Evolutionary conservation across 2,329 filamentous ascomycete species (phyloP), one percentile per base, ranked within the genome.

Genomic region (Chalara sp.): DNA sequence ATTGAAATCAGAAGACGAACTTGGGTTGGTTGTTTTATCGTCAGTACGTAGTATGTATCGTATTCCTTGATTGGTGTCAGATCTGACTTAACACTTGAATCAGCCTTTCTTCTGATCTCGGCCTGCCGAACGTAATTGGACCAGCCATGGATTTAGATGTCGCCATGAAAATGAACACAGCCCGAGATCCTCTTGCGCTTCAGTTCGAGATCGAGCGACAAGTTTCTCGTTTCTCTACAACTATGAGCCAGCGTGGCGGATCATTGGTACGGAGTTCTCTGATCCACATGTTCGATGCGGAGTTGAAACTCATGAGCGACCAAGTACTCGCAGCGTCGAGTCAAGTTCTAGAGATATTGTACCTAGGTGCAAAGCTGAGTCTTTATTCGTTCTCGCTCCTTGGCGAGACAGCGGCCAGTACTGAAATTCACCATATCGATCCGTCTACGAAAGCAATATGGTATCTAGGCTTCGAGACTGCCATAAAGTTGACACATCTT

Each of bases 171-270:
- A 8, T 41, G 21, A 6, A 28, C 6, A 28, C 33, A 6, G n/a
- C 46, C 21, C 21, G 11, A 40, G 46, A 48, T 31, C 46, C 46
- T 29, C 30, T 48, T 11, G 28, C 32, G 10, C 30, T 48, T 21
- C 46, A 48, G 31, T 48, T 48, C 46, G 46, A 48, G 37, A 48
- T 48, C n/a, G 46, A 48, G 35, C 21, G 46, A 3, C 33, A 48
- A 8, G 46, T 48, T 8, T 33, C 46, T n/a, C 32, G 46, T 4
- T 41, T 48, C n/a, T 41, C 46, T n/a, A 30, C 46, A 41, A 39
- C 46, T 6, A 31, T 48, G 37, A 48, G 37, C 29, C 46, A 48
- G 32, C 33, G 46, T 21, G 31, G 33, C 28, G 46, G 46, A 10
- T 41, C 37, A 28, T 29, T 29, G 6, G 46, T 48, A 21, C 33